Evolutionary conservation across 768 basidiomycete species (phyloP).

Genomic region (Tephrocybe sp.): DNA sequence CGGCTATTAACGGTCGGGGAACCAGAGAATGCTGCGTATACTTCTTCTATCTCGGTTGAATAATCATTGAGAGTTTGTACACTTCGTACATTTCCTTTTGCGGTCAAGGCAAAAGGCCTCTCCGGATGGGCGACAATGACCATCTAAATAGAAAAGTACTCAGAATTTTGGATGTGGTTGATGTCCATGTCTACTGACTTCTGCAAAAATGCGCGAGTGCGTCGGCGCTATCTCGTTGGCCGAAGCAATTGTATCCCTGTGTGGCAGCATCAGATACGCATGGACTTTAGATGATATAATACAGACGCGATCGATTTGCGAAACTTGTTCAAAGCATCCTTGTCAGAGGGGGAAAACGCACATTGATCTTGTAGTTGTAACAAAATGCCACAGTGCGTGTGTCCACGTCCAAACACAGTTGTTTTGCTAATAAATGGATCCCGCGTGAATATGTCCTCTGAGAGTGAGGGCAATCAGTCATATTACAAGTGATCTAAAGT

Average conservation of each 20-base stretch:
- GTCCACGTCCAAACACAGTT: slow-evolving; percentile 6
- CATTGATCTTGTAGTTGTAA: not conserved
- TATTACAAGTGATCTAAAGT: not conserved
- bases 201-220: slow-evolving; percentile 48
- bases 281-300: slow-evolving; percentile 1
- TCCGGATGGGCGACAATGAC: slow-evolving; percentile 36
- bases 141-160: slow-evolving; percentile 31
- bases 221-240: slow-evolving; percentile 41
- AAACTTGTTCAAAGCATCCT: not conserved
- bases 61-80: slow-evolving; percentile 38
- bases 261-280: not conserved
- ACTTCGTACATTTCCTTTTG: slow-evolving; percentile 40
- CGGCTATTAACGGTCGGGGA: not conserved
- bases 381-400: slow-evolving; percentile 2
- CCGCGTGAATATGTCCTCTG: slow-evolving; percentile 2
- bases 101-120: slow-evolving; percentile 43
- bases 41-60: slow-evolving; percentile 37
- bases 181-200: slow-evolving; percentile 24
- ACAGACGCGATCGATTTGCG: slow-evolving; percentile 1
- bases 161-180: not conserved
- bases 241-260: slow-evolving; percentile 39
- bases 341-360: not conserved
- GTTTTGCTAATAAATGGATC: slow-evolving; percentile 3
- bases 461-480: not conserved
- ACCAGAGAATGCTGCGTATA: slow-evolving; percentile 25